Conservation (phyloP, 2,329 filamentous ascomycete genomes). For the Calonectria pseudoreteaudii region DNA sequence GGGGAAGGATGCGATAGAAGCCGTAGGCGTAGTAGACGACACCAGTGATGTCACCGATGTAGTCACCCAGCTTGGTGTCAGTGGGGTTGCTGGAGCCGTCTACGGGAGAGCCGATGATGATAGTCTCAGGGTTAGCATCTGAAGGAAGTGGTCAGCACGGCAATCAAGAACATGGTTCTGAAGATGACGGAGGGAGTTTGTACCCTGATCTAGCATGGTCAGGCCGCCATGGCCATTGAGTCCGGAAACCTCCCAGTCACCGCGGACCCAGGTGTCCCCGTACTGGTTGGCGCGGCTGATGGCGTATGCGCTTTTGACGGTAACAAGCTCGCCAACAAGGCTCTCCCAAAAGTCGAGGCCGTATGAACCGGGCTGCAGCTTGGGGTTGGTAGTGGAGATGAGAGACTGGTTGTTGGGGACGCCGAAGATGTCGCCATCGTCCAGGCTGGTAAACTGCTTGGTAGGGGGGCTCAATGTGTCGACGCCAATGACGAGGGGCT, state of each 20-base stretch:
- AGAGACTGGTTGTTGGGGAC: constrained; percentile 72
- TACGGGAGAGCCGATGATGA: constrained; percentile 73
- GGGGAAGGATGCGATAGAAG: constrained; percentile 76
- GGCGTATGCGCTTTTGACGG: constrained; percentile 66
- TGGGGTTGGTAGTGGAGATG: constrained; percentile 70
- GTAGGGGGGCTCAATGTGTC: constrained; percentile 69
- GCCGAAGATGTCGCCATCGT: constrained; percentile 73
- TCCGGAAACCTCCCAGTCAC: constrained; percentile 73
- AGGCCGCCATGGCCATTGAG: constrained; percentile 72
- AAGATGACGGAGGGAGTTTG: constrained; percentile 6
- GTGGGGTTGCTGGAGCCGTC: constrained; percentile 72
- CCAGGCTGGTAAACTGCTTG: constrained; percentile 70
- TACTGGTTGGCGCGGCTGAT: constrained; percentile 72
- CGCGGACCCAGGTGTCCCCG: constrained; percentile 77
- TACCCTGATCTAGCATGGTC: constrained; percentile 69
- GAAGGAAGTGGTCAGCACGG: constrained; percentile 17
- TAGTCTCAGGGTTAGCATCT: constrained; percentile 78
- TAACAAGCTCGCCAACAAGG: constrained; percentile 75
- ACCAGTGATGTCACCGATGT: constrained; percentile 75
- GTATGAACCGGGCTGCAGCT: constrained; percentile 69
- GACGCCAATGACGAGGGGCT: constrained; percentile 70
- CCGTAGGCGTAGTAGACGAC: constrained; percentile 74
- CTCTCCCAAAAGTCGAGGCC: constrained; percentile 83
- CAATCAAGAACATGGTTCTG: neutral
- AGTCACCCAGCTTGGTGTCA: constrained; percentile 73